Base-by-base conservation (phyloP, 345 rosid species). In the Moringa oleifera region DNA sequence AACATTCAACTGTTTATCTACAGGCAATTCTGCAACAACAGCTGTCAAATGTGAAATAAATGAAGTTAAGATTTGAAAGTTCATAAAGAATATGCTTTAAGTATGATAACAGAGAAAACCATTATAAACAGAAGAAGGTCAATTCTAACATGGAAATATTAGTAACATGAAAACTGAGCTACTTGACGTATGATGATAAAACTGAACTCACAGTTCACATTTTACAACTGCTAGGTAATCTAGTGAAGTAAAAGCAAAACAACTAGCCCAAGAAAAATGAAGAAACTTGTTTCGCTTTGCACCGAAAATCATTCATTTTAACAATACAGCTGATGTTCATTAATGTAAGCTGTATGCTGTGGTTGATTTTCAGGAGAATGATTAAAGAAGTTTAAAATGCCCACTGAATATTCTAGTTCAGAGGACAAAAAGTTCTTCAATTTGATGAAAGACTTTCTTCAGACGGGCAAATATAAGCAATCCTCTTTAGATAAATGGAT, bases 1-100 rank as follows among this genome's bases (percentile, higher is more conserved):
- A 65, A 77, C 85, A 64, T n/a, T 53, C 64, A 89, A 50, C 61
- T 78, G 78, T 63, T 79, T 82, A 65, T 57, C 78, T 47, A 58
- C 68, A 0, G 62, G 66, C 62, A 53, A 65, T 49, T 77, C 67
- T 25, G 22, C 56, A 46, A 25, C 69, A 51, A 69, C 59, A 63
- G 68, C 86, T 80, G 79, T 60, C 59, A 75, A 63, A 45, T 18
- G 68, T 19, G 24, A 75, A 46, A 56, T 49, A 47, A 55, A 62
- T 36, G 63, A 67, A 45, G 59, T 37, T 55, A 53, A 52, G 55
- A 59, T 46, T 36, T 19, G 9, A 28, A 55, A 25, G 15, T 31
- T 50, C 33, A 25, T 41, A 41, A 16, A 41, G 47, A 41, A 41
- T 7, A 41, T 41, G 47, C 17, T 28, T 28, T 8, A 8, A 28